Percentiles rank a stretch among this genome's conserved stretches.
Evolutionary conservation across 2,329 filamentous ascomycete genomes (phyloP).

Genomic region (Lasiodiplodia gonubiensis): DNA sequence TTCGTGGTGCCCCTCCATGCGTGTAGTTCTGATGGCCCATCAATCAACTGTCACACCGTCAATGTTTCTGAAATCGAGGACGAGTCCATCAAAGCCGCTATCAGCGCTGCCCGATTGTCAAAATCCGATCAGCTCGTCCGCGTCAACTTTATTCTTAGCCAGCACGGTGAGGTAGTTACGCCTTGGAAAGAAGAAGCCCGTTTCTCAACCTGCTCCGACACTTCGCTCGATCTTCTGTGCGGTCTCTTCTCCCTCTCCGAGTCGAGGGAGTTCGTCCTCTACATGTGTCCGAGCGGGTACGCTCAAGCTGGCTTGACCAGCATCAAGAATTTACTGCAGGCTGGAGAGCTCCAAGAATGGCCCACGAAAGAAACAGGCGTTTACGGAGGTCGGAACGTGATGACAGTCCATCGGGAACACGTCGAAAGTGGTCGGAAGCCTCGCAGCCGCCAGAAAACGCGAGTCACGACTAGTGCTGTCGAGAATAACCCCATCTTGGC

Average conservation of each 20-base stretch:
- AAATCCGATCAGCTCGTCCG: neutral
- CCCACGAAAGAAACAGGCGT: neutral
- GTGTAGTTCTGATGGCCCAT: neutral
- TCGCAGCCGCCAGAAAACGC: neutral
- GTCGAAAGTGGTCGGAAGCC: neutral
- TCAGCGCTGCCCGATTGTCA: neutral
- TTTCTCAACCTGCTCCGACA: conserved; percentile 9
- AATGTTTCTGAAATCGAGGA: neutral
- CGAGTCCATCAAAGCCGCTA: neutral
- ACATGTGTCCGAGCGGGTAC: conserved; percentile 11
- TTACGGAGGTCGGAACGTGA: conserved; percentile 9
- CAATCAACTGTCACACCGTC: neutral
- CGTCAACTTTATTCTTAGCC: neutral
- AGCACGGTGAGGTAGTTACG: neutral
- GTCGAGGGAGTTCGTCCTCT: neutral
- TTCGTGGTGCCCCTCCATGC: conserved; percentile 1
- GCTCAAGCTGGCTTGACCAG: neutral
- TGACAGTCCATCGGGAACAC: neutral
- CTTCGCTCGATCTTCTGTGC: conserved; percentile 11
- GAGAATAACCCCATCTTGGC: neutral
- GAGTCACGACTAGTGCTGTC: neutral
- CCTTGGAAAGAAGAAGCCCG: conserved; percentile 6
- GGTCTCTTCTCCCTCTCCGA: conserved; percentile 18
- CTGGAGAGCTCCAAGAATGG: neutral
- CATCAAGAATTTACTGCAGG: neutral